A percentile compares a stretch with the other conserved stretches of the same genome.
phyloP scores from a whole-genome alignment of 352 stramenopile species.

The Phytophthora cactorum region DNA sequence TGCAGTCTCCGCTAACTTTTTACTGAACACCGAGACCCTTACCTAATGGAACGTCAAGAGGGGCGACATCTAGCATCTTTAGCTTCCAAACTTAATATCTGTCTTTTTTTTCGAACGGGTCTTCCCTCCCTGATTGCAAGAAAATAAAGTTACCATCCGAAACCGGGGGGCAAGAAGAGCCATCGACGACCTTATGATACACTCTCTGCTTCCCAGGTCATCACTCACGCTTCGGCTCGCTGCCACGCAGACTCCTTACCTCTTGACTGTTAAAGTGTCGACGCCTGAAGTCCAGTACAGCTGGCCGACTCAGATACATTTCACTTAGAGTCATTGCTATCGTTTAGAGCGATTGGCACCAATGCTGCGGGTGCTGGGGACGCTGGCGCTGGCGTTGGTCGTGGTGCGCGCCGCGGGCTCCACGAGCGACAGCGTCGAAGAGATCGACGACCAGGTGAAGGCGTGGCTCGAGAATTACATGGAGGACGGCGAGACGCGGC shows the following conservation, averaged over 20 bases:
- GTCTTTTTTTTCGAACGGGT: not conserved
- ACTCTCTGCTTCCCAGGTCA: slow-evolving; percentile 8
- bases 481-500: slow-evolving; percentile 55
- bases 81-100: not conserved
- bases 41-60: not conserved
- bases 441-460: slow-evolving; percentile 51
- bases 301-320: slow-evolving; percentile 2
- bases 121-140: slow-evolving; percentile 1
- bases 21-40: slow-evolving; percentile 2
- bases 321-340: not conserved
- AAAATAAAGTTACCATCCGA: slow-evolving; percentile 17
- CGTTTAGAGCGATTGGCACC: not conserved
- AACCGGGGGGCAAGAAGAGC: slow-evolving; percentile 15
- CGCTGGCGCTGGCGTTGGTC: slow-evolving; percentile 11
- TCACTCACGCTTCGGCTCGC: slow-evolving; percentile 20
- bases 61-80: not conserved
- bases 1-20: slow-evolving; percentile 19
- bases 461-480: slow-evolving; percentile 63
- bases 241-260: not conserved
- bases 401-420: slow-evolving; percentile 1
- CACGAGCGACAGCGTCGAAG: slow-evolving; percentile 14
- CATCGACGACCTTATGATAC: slow-evolving; percentile 17
- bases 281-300: not conserved
- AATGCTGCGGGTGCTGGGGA: slow-evolving; percentile 16
- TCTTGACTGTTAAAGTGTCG: not conserved